Evolutionary conservation across 441 rosid species (phyloP).

Genomic region (Gossypium laxum): DNA sequence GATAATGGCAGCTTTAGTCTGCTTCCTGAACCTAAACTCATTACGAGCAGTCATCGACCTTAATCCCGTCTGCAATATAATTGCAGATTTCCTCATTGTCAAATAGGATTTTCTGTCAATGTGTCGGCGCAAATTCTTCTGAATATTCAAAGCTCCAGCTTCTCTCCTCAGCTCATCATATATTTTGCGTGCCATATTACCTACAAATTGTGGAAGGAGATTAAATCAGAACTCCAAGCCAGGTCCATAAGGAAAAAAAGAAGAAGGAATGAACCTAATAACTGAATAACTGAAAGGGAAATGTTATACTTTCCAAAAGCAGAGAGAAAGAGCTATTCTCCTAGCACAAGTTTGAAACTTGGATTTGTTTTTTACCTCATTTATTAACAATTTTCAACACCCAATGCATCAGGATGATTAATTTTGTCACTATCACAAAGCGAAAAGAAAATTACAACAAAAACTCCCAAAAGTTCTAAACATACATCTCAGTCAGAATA

Average conservation of each 20-base stretch:
- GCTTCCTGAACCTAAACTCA: conserved; percentile 89
- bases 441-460: background rate
- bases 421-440: background rate
- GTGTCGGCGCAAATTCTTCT: conserved; percentile 67
- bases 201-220: conserved; percentile 24
- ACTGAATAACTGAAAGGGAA: background rate
- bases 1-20: conserved; percentile 81
- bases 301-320: background rate
- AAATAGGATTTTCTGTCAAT: conserved; percentile 61
- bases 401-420: background rate
- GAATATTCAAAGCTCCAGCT: conserved; percentile 85
- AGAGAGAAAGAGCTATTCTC: background rate
- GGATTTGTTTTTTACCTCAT: background rate
- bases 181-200: conserved; percentile 73
- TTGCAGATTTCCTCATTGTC: conserved; percentile 45
- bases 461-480: background rate
- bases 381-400: background rate
- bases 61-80: conserved; percentile 76
- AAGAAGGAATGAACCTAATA: background rate
- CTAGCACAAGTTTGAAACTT: background rate
- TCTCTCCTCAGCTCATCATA: conserved; percentile 70
- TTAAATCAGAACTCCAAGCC: background rate
- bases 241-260: background rate
- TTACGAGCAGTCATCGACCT: conserved; percentile 93
- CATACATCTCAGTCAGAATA: background rate